Base-by-base conservation (phyloP, 768 basidiomycete genomes). In the Pulveroboletus sp. region DNA sequence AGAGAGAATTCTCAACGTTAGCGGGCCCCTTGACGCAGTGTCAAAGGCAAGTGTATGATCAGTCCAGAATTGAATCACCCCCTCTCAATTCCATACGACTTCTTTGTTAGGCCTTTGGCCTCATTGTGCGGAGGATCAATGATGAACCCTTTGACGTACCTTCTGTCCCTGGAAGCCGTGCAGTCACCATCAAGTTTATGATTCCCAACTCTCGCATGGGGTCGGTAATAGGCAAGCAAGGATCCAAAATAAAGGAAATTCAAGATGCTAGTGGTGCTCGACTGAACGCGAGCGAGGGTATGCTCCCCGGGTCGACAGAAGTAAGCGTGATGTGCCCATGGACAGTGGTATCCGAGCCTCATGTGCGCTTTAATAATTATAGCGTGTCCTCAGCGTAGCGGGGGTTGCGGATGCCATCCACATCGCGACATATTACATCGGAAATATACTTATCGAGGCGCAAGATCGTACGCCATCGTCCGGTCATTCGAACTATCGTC, bases 121-220 rank as follows among this genome's bases (percentile, higher is more conserved):
- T 99, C 54, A 97, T 99, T 62, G 96, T 98, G 19, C 88, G 96
- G 51, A 84, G 95, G 59, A 99, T 98, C 71, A 99, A 98, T 65
- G 96, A 99, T 64, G 96, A 98, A 68, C 95, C 96, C 2, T 98
- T 96, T 70, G 96, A 97, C 62, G 86, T 90, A 38, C 92, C 96
- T 19, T 98, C 95, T 30, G 91, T 98, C 6, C 96, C 96, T 39
- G 96, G 96, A 50, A 96, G 93, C 63, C 83, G 94, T 51, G 95
- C 96, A 24, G 96, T 99, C 47, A 98, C 96, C 26, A 98, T 99
- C 78, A 97, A 98, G 69, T 98, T 93, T 66, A 97, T 98, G 88
- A 96, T 98, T 49, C 95, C 95, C 56, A 97, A 98, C 71, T 94
- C 93, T 10, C 88, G 95, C 50, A 98, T 98, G 95, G 95, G 95